Evolutionary conservation across 495 filamentous ascomycete species (phyloP).

Genomic region (Letharia lupina): DNA sequence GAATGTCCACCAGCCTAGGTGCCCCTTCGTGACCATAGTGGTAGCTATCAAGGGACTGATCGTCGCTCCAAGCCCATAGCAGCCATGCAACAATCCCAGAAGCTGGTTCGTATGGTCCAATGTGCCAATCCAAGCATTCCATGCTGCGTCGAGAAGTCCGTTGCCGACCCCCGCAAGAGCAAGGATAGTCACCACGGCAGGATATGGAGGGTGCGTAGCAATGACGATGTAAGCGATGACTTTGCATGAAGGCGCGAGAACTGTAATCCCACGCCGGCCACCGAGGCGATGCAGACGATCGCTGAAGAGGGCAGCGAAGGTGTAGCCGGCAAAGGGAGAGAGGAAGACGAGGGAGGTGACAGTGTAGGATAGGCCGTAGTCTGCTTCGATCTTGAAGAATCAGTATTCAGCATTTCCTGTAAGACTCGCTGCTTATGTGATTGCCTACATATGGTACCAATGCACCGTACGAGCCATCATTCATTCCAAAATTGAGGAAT

Average conservation of each 20-base stretch:
- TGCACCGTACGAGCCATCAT: conserved; percentile 74
- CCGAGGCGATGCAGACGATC: conserved; percentile 48
- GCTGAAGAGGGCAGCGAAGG: conserved; percentile 47
- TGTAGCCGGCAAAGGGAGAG: conserved; percentile 53
- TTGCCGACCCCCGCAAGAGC: conserved; percentile 56
- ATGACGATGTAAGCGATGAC: conserved; percentile 56
- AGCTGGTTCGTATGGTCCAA: conserved; percentile 56
- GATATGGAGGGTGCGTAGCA: conserved; percentile 50
- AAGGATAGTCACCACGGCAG: conserved; percentile 49
- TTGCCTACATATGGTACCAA: conserved; percentile 48
- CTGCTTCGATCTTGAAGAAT: conserved; percentile 43
- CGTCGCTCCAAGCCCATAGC: conserved; percentile 51
- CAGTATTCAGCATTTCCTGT: background rate
- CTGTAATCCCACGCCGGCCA: conserved; percentile 68
- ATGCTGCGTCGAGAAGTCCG: conserved; percentile 52
- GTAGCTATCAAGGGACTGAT: conserved; percentile 51
- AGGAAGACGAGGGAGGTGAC: conserved; percentile 58
- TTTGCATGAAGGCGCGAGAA: conserved; percentile 56
- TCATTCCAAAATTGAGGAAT: conserved; percentile 73
- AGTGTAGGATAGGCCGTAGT: conserved; percentile 50
- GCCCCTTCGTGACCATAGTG: conserved; percentile 43
- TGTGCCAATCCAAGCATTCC: conserved; percentile 59
- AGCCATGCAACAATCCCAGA: conserved; percentile 49
- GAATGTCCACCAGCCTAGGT: conserved; percentile 48
- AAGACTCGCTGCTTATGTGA: conserved; percentile 20